These are phyloP conservation scores for Russula earlei DNA, from an alignment of 768 basidiomycete genomes.

Conservation along the genomic window DNA sequence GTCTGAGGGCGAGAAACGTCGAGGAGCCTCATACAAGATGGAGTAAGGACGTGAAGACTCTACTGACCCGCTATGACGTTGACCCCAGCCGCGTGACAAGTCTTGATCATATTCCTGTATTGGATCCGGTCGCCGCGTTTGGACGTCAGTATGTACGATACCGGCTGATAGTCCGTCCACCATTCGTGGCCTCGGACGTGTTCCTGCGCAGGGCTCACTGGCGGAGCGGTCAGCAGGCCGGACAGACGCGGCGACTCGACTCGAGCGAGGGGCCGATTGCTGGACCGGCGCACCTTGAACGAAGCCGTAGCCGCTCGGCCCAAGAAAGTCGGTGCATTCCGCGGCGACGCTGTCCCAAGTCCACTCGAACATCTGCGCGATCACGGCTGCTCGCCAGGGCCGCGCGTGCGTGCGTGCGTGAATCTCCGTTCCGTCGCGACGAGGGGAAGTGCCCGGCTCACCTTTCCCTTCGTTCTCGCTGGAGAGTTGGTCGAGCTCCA, in stretches of 20 bases:
- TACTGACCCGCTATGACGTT: conserved; percentile 31
- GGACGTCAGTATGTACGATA: conserved; percentile 54
- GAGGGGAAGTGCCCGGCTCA: too few species aligned
- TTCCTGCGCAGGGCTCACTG: conserved; percentile 45
- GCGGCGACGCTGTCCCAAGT: conserved; percentile 42
- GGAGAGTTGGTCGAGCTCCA: neutral
- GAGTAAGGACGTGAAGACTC: too few species aligned
- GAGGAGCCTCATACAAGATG: too few species aligned
- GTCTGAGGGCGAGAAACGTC: conserved; percentile 25
- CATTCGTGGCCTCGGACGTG: conserved; percentile 50
- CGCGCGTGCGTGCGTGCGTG: neutral
- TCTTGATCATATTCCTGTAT: conserved; percentile 33
- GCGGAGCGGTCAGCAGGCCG: neutral
- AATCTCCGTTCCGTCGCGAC: too few species aligned
- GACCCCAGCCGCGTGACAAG: conserved; percentile 34
- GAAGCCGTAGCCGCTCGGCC: conserved; percentile 53
- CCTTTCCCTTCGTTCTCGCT: neutral
- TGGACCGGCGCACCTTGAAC: conserved; percentile 42
- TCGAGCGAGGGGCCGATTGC: neutral
- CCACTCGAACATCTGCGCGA: conserved; percentile 70
- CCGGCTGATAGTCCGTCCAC: conserved; percentile 71
- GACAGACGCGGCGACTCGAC: neutral
- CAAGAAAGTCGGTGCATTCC: conserved; percentile 58
- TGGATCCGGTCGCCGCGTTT: conserved; percentile 54
- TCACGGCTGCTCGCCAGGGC: conserved; percentile 31